Evolutionary conservation across 441 rosid species (phyloP).

Genomic region (Gossypium davidsonii): DNA sequence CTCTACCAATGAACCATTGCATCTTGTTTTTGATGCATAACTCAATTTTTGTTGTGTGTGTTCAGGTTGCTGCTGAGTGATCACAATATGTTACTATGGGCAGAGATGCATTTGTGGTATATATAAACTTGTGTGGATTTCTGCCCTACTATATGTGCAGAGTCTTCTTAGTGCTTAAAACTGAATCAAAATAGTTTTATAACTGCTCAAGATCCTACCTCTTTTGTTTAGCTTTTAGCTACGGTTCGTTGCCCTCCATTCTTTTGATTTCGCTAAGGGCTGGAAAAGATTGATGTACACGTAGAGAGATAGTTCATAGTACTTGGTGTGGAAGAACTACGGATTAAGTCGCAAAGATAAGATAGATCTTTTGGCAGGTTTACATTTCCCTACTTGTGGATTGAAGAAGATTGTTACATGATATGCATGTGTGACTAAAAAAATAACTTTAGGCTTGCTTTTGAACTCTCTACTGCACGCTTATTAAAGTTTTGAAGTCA

Average conservation of each 20-base stretch:
- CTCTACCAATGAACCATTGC: neutral
- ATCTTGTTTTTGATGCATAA: neutral
- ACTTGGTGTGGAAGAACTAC: neutral
- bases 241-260: neutral
- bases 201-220: neutral
- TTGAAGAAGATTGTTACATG: neutral
- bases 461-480: neutral
- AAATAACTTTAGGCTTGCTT: neutral
- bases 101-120: neutral
- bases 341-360: neutral
- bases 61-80: constrained; percentile 38
- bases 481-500: neutral
- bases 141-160: constrained; percentile 6
- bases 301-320: neutral
- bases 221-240: neutral
- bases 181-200: constrained; percentile 1
- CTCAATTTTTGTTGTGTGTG: constrained; percentile 9
- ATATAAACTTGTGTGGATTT: neutral
- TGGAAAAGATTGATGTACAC: constrained; percentile 9
- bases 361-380: neutral
- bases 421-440: neutral
- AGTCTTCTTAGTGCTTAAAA: constrained; percentile 13
- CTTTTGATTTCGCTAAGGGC: neutral
- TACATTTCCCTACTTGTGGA: neutral
- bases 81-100: constrained; percentile 10